A percentile compares a stretch with the other conserved stretches of the same genome.
These are phyloP conservation scores for Phialophora tarda DNA, from an alignment of 2,329 filamentous ascomycete genomes.

Conservation along the genomic window DNA sequence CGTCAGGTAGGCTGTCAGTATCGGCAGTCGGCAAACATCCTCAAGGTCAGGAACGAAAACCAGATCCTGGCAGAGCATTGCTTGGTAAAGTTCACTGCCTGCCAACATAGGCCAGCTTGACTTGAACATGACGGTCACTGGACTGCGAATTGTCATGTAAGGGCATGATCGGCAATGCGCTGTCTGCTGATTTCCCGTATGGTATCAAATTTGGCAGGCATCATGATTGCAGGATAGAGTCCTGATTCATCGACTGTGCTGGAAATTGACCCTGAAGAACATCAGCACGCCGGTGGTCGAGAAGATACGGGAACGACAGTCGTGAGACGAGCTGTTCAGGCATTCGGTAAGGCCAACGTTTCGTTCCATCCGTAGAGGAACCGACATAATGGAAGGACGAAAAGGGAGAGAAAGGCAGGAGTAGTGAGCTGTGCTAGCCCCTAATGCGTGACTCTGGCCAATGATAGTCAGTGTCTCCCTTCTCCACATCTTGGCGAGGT, in stretches of 20 bases:
- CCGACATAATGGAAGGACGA: too few species aligned
- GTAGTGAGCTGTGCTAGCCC: not conserved
- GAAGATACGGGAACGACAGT: not conserved
- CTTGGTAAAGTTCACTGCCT: too few species aligned
- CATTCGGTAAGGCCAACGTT: too few species aligned
- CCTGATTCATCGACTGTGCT: not conserved
- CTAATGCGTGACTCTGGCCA: not conserved
- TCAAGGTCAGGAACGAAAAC: not conserved
- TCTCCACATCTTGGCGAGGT: not conserved
- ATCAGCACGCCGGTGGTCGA: not conserved
- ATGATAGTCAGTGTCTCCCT: not conserved
- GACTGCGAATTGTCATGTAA: too few species aligned
- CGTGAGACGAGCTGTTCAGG: not conserved
- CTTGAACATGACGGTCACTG: too few species aligned
- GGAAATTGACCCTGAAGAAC: not conserved
- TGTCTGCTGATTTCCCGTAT: too few species aligned
- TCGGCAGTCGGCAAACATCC: not conserved
- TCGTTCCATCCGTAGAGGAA: not conserved
- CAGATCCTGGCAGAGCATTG: too few species aligned
- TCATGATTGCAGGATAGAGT: too few species aligned
- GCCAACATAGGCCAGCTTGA: too few species aligned
- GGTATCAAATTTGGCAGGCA: too few species aligned
- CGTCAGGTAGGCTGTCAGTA: not conserved
- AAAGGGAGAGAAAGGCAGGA: not conserved
- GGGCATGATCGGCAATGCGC: too few species aligned